Base-by-base conservation (phyloP, 139 green algal species). In the Mesotaenium endlicherianum region DNA sequence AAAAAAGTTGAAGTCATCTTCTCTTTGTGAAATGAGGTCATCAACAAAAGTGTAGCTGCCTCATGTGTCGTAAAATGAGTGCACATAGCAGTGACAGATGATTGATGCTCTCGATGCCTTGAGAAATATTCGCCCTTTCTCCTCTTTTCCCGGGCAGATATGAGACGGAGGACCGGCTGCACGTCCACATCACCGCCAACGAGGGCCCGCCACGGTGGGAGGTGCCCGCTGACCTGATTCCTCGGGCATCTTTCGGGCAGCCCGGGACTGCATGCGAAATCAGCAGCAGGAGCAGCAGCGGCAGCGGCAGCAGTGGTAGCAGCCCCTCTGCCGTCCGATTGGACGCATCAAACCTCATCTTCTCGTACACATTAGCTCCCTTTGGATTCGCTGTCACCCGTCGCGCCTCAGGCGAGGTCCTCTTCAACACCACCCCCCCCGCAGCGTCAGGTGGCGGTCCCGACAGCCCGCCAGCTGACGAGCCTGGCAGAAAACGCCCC, bases 391-490 rank as follows among this genome's bases (percentile, higher is more conserved):
- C 77, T 34, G 69, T 84, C 6, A n/a, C 69, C 3, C 64, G 77
- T 34, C 14, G 31, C 38, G 60, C 39, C 34, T 82, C 5, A 41
- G 67, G 67, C 69, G 42, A 84, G 69, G 77, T 84, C 36, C 67
- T 84, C n/a, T 84, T 84, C 77, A 84, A 84, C 69, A 70, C 64
- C 45, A 84, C 77, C 45, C 77, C 77, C 8, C 26, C 43, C 26
- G 11, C 30, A n/a, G 47, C 64, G 34, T 44, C 64, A 16, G n/a
- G n/a, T n/a, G n/a, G n/a, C n/a, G n/a, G n/a, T n/a, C n/a, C n/a
- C n/a, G n/a, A n/a, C n/a, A n/a, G n/a, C n/a, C n/a, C n/a, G n/a
- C n/a, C n/a, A n/a, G n/a, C n/a, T n/a, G n/a, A n/a, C n/a, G n/a
- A n/a, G n/a, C n/a, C n/a, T n/a, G n/a, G n/a, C n/a, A n/a, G n/a